These are phyloP conservation scores for Rhodotorula sphaerocarpa DNA, from an alignment of 768 basidiomycete genomes.

Conservation along the genomic window DNA sequence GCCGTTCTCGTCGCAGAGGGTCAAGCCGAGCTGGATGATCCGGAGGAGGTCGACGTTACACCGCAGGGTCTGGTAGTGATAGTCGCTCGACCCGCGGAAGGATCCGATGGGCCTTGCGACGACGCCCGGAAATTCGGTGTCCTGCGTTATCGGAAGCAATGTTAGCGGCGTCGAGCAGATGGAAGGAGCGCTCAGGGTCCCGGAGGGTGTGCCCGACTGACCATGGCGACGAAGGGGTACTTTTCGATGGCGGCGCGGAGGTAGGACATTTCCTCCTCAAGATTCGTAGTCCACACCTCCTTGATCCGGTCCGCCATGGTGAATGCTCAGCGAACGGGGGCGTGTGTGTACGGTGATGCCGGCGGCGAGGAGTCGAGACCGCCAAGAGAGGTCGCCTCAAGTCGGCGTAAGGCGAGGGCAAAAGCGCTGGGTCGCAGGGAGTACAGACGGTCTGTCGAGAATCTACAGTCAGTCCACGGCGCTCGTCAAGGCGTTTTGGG, in stretches of 20 bases:
- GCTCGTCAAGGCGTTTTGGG: no score
- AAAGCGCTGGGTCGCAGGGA: no score
- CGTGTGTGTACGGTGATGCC: no score
- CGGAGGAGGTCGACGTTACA: constrained; percentile 93
- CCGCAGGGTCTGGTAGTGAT: constrained; percentile 99
- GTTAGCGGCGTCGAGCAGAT: constrained; percentile 46
- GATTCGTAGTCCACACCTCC: constrained; percentile 90
- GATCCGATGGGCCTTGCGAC: constrained; percentile 93
- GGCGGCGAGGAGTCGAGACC: no score
- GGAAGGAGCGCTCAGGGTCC: no score
- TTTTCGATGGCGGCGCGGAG: constrained; percentile 74
- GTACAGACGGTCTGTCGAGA: no score
- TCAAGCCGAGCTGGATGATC: constrained; percentile 95
- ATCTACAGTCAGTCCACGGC: no score
- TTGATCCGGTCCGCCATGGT: constrained; percentile 51
- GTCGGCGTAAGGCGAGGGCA: neutral
- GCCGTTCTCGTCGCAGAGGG: constrained; percentile 86
- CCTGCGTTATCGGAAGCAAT: constrained; percentile 71
- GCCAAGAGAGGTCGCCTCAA: neutral
- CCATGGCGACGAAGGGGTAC: constrained; percentile 95
- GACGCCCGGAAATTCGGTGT: constrained; percentile 97
- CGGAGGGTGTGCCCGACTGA: no score
- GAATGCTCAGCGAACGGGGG: no score
- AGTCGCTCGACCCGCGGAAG: constrained; percentile 94
- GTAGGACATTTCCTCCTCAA: constrained; percentile 82